Conservation (phyloP, 345 rosid genomes). For the Populus pruinosa region DNA sequence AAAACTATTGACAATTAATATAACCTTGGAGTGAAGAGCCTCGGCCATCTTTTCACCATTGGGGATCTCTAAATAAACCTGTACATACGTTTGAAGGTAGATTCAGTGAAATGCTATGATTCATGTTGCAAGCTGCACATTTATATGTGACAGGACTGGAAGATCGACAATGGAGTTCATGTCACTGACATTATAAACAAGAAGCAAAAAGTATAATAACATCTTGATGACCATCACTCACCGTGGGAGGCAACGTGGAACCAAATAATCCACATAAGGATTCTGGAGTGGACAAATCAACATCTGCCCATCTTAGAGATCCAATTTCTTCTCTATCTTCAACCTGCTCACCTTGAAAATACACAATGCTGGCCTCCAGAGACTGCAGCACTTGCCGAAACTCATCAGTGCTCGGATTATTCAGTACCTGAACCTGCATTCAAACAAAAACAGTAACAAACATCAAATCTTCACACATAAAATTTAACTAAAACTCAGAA, state of each 20-base stretch:
- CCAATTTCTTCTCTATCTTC: slow-evolving; percentile 73
- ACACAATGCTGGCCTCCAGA: slow-evolving; percentile 64
- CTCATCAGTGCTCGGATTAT: slow-evolving; percentile 66
- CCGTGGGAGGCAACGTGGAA: slow-evolving; percentile 75
- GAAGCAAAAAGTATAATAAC: not conserved
- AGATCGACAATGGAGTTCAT: not conserved
- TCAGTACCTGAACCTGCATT: slow-evolving; percentile 78
- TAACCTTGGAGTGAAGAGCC: slow-evolving; percentile 84
- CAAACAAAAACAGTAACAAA: slow-evolving; percentile 12
- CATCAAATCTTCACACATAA: slow-evolving; percentile 6
- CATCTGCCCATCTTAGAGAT: slow-evolving; percentile 53
- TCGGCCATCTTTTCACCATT: slow-evolving; percentile 76
- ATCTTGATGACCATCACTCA: slow-evolving; percentile 39
- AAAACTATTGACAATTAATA: not conserved
- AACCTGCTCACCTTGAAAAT: slow-evolving; percentile 70
- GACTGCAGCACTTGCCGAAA: slow-evolving; percentile 57
- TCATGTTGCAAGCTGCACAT: not conserved
- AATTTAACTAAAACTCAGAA: not conserved
- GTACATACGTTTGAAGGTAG: not conserved
- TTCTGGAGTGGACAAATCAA: slow-evolving; percentile 71
- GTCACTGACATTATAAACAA: not conserved
- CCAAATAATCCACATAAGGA: slow-evolving; percentile 63
- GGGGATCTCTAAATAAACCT: slow-evolving; percentile 90
- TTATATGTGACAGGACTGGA: not conserved
- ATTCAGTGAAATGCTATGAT: not conserved